Base-by-base conservation (phyloP, 202 grass and related monocot genomes). In the Zizania palustris region DNA sequence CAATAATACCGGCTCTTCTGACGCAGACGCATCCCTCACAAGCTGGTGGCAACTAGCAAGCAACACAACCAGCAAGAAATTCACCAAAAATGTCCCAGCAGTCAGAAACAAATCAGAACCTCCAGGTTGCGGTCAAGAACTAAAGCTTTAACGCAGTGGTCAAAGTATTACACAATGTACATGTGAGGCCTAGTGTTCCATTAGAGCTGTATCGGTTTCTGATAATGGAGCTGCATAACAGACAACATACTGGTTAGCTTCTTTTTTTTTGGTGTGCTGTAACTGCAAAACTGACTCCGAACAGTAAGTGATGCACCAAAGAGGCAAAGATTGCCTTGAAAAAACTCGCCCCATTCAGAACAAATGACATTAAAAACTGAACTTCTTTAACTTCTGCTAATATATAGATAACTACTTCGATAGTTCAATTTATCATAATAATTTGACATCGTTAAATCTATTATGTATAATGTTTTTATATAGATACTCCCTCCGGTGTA, bases 131-230 rank as follows among this genome's bases (percentile, higher is more conserved):
- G 14, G 7, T 76, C 60, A 72, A 82, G 67, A 37, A 9, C 80
- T 79, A 45, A 83, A 83, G 28, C 69, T 87, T 28, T 74, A 75
- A 69, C 65, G 35, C 50, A 65, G 72, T 71, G 51, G 65, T 80
- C 77, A 72, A 65, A 88, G 68, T 56, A 88, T 77, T 85, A 81
- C 77, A 71, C 69, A 71, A 39, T 74, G 46, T 79, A 90, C 68
- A 85, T 44, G 78, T 67, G 51, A 76, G 76, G 74, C 71, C 84
- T 90, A 93, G 81, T 85, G 81, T 46, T 97, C 88, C 83, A 97
- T 97, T 69, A 93, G 76, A 42, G 93, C 90, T 73, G 90, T 86
- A 87, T 93, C 93, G 22, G 84, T 97, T 68, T 97, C 93, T 68
- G 93, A 97, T 63, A 97, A 69, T 43, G 93, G 93, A 56, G 93